Base-by-base conservation (phyloP, 192 early-diverging fungal genomes). In the Helicostylum pulchrum region DNA sequence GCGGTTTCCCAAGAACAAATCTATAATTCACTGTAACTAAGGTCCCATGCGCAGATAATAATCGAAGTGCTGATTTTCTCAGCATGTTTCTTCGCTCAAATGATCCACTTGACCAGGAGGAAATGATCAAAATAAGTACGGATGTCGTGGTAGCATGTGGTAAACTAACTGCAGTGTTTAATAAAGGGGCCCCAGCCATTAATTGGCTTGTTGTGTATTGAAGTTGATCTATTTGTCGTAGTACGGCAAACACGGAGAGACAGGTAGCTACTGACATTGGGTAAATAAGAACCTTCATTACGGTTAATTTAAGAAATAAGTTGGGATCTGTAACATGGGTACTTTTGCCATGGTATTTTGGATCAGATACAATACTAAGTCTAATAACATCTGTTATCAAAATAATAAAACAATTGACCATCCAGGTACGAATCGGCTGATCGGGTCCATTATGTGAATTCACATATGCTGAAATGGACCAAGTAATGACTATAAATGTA, bases 381-480 rank as follows among this genome's bases (percentile, higher is more conserved):
- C 67, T 64, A 10, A 76, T 36, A 50, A 73, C 60, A n/a, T 79
- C 76, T 10, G 70, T 62, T 1, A 81, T 60, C 4, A 79, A 68
- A 14, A 83, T 68, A 10, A 83, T 65, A 23, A 71, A 55, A 44
- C 79, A 77, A n/a, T 75, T 77, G 7, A 76, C 69, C 67, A 85
- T 80, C 84, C 81, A 83, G 1, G 68, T 71, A 78, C 80, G 80
- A 34, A 80, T 77, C 11, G 84, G 84, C 21, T 80, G 62, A 57
- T 80, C 80, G 8, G 57, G 73, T 14, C 57, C 57, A 10, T 81
- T 81, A 30, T 64, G 62, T 15, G 39, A 44, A 45, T 45, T 44
- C 0, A 85, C 75, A 56, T 75, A 81, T 2, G 78, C 75, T 7
- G 78, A 79, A 1, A 82, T 74, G 7, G 78, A 81, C 81, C 81